Conservation (phyloP, 2,329 filamentous ascomycete species). For the Thelonectria rubi region DNA sequence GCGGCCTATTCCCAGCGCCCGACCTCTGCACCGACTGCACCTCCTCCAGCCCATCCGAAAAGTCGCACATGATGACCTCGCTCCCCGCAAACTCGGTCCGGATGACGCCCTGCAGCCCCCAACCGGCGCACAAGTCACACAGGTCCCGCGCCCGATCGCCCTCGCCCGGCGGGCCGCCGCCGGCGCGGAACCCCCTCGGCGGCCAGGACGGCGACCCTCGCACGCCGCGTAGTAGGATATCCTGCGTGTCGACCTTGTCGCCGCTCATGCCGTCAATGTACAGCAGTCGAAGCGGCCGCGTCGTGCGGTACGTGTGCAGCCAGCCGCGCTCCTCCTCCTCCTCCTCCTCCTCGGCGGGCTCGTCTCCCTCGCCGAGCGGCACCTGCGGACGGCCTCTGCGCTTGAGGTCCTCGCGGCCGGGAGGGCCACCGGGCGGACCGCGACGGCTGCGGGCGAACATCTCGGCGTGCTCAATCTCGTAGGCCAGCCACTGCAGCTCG, state of each 20-base stretch:
- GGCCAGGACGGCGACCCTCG: background rate
- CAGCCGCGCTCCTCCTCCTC: constrained; percentile 54
- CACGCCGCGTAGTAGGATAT: constrained; percentile 11
- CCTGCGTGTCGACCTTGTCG: constrained; percentile 52
- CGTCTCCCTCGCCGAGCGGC: background rate
- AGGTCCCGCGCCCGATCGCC: constrained; percentile 12
- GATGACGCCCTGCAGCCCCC: constrained; percentile 62
- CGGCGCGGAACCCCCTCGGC: constrained; percentile 35
- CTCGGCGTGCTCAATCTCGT: constrained; percentile 70
- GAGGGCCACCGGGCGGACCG: background rate
- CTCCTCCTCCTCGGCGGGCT: background rate
- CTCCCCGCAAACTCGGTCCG: constrained; percentile 69
- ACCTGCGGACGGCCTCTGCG: background rate
- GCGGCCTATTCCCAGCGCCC: background rate
- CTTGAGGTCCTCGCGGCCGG: background rate
- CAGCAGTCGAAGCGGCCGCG: constrained; percentile 57
- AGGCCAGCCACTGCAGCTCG: constrained; percentile 68
- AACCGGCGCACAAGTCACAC: constrained; percentile 13
- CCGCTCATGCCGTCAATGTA: constrained; percentile 69
- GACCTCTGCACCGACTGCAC: constrained; percentile 35
- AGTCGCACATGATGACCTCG: constrained; percentile 70
- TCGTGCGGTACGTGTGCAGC: constrained; percentile 63
- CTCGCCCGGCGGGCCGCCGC: constrained; percentile 16
- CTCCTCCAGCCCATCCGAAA: constrained; percentile 51
- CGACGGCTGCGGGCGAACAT: constrained; percentile 55